These are phyloP conservation scores for Macrophomina pseudophaseolina DNA, from an alignment of 2,329 filamentous ascomycete genomes.

Conservation along the genomic window DNA sequence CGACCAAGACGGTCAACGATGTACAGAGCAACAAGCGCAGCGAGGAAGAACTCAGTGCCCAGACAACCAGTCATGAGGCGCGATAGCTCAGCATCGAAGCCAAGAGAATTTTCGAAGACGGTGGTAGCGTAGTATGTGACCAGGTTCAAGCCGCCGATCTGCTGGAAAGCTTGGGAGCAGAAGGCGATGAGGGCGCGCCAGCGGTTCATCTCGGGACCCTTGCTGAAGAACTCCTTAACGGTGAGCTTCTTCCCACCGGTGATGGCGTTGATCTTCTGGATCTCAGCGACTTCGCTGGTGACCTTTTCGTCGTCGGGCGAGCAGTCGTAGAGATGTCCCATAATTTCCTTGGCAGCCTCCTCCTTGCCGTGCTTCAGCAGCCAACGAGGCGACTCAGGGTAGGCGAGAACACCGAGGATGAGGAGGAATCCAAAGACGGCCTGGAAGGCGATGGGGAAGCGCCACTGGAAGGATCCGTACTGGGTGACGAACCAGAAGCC, in stretches of 20 bases:
- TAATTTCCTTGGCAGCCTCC: slow-evolving; percentile 55
- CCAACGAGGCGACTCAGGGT: slow-evolving; percentile 40
- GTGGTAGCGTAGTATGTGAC: slow-evolving; percentile 26
- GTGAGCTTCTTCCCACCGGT: slow-evolving; percentile 44
- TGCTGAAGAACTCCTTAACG: slow-evolving; percentile 60
- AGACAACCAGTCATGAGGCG: slow-evolving; percentile 28
- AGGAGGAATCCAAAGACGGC: slow-evolving; percentile 53
- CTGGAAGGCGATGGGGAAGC: slow-evolving; percentile 59
- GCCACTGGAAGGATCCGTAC: slow-evolving; percentile 48
- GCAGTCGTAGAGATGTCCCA: slow-evolving; percentile 54
- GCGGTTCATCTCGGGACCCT: slow-evolving; percentile 68
- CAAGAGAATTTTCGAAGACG: slow-evolving; percentile 26
- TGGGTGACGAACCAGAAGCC: slow-evolving; percentile 31
- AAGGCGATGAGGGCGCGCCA: slow-evolving; percentile 65
- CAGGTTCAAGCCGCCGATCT: slow-evolving; percentile 58
- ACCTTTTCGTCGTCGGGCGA: slow-evolving; percentile 61
- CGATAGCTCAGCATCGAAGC: slow-evolving; percentile 1
- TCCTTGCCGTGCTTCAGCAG: slow-evolving; percentile 44
- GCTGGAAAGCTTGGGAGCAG: slow-evolving; percentile 67
- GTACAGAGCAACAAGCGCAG: slow-evolving; percentile 33
- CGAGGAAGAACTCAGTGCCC: slow-evolving; percentile 37
- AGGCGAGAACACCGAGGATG: slow-evolving; percentile 46
- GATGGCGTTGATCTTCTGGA: slow-evolving; percentile 57
- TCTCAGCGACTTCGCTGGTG: slow-evolving; percentile 64
- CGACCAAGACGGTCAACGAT: slow-evolving; percentile 38